These are phyloP conservation scores for Acanthochlamys bracteata DNA, from an alignment of 106 monocot species.

Conservation along the genomic window DNA sequence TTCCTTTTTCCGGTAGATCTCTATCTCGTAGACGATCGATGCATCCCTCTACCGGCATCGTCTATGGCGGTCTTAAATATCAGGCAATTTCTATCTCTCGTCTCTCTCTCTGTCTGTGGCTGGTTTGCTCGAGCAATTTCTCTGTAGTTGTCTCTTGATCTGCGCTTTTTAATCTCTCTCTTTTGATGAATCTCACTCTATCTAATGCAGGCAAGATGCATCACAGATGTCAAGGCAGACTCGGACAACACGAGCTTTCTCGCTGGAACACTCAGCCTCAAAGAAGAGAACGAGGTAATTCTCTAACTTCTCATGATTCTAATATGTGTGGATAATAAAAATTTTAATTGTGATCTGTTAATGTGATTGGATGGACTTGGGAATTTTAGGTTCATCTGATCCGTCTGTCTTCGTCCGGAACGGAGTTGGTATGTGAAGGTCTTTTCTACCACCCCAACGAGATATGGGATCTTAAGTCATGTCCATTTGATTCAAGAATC, in stretches of 20 bases:
- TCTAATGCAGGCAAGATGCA: slow-evolving; percentile 69
- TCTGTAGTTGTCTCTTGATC: too few relatives aligned
- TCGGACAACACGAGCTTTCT: slow-evolving; percentile 69
- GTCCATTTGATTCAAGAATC: slow-evolving; percentile 73
- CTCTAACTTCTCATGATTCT: too few relatives aligned
- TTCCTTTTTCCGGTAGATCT: neutral
- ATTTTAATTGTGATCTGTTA: neutral
- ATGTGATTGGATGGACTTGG: neutral
- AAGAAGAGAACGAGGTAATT: slow-evolving; percentile 87
- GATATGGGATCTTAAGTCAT: slow-evolving; percentile 95
- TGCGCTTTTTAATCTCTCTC: neutral
- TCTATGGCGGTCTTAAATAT: slow-evolving; percentile 97
- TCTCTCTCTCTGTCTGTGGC: neutral
- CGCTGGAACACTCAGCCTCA: slow-evolving; percentile 86
- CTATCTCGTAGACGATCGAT: slow-evolving; percentile 29
- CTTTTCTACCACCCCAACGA: slow-evolving; percentile 87
- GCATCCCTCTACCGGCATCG: slow-evolving; percentile 75
- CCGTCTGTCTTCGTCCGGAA: slow-evolving; percentile 57
- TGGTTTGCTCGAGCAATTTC: too few relatives aligned
- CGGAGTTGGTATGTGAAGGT: slow-evolving; percentile 89
- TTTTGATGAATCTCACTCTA: neutral
- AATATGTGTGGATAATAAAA: too few relatives aligned
- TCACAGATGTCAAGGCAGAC: slow-evolving; percentile 80
- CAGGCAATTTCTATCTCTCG: slow-evolving; percentile 34
- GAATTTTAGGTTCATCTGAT: slow-evolving; percentile 87